Base-by-base conservation (phyloP, 2,329 filamentous ascomycete species). In the Ceratocystis huliohia region DNA sequence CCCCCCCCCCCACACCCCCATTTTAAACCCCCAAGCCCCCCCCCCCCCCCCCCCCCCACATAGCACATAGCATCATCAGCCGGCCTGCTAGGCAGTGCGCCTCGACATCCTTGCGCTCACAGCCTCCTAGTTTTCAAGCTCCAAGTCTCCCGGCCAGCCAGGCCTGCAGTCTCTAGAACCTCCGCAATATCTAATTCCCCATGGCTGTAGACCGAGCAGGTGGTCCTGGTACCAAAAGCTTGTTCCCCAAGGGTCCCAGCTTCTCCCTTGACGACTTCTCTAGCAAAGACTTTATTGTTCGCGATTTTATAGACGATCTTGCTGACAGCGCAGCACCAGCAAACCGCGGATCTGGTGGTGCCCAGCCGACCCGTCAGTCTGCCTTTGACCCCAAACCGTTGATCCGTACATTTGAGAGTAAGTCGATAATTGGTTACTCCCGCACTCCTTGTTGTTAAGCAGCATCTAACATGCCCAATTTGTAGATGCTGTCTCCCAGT, bases 301-400 rank as follows among this genome's bases (percentile, higher is more conserved):
- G 96, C 73, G 94, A 99, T 78, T 99, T 99, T 74, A 87, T 99
- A 72, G 95, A 99, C 75, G 85, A 87, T 64, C 85, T 99, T 67
- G 94, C 93, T 63, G 92, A 97, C 69, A 88, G 82, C 71, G 89
- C 91, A 25, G 83, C 91, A 45, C 87, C 89, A n/a, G 80, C 82
- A 25, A 89, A 87, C 73, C 89, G 94, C 65, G 88, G 89, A 68
- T 96, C 92, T 15, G 86, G 84, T 6, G 81, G 83, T 69, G 53
- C 37, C 10, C 56, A 61, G 22, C 61, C 53, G 2, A 33, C 48
- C 22, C 67, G 66, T n/a, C 81, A 79, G 73, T 81, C 82, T 69
- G 77, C 81, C 3, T 99, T 99, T 77, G 94, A 99, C 73, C 91
- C 94, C 0, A 99, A 99, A 77, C 95, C 94, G 41, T 80, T 99